These are phyloP conservation scores for Stramenopiles sp. DNA, from an alignment of 352 stramenopile species.

Conservation along the genomic window DNA sequence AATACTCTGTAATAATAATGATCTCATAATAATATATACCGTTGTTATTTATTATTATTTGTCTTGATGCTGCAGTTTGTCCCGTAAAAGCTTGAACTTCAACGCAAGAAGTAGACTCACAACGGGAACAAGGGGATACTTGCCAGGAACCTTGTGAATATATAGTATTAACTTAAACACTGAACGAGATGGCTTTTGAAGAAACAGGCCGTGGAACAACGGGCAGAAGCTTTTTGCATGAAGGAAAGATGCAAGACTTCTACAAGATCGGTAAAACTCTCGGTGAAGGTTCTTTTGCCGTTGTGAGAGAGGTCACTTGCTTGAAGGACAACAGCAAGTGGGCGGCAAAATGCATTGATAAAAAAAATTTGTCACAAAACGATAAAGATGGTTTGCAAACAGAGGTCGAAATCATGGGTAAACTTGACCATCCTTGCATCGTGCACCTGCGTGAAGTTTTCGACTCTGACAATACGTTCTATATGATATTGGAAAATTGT, in stretches of 20 bases:
- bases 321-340: neutral
- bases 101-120: too few species aligned
- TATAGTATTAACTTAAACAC: too few species aligned
- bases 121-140: too few species aligned
- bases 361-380: neutral
- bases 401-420: neutral
- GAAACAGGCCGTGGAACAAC: neutral
- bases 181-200: neutral
- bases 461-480: neutral
- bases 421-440: neutral
- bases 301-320: neutral
- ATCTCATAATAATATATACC: too few species aligned
- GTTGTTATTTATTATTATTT: too few species aligned
- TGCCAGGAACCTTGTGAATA: too few species aligned
- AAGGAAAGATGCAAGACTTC: neutral
- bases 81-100: too few species aligned
- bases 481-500: neutral
- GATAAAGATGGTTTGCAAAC: neutral
- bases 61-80: too few species aligned
- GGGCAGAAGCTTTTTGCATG: neutral
- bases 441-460: neutral
- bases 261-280: neutral
- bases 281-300: neutral
- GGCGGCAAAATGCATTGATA: neutral
- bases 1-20: too few species aligned